Evolutionary conservation across 1,284 basidiomycete species (phyloP).

Genomic region (Heimioporus retisporus): DNA sequence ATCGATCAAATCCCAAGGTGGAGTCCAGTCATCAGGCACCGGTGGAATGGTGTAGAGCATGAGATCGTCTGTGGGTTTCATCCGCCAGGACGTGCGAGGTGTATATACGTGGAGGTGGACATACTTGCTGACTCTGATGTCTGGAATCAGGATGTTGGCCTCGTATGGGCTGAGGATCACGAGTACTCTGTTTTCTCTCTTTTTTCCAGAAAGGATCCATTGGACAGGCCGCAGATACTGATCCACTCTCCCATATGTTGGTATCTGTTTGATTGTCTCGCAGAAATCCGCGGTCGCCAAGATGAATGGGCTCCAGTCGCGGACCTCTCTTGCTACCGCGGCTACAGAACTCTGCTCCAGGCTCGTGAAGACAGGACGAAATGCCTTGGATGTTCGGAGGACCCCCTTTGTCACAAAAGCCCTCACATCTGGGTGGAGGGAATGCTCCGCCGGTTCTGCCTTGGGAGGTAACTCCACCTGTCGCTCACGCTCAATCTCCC

Average conservation of each 20-base stretch:
- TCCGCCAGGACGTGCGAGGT: no score
- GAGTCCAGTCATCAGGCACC: no score
- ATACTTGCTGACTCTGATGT: no score
- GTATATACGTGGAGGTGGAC: no score
- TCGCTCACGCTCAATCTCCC: slow-evolving; percentile 51
- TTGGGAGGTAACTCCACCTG: slow-evolving; percentile 46
- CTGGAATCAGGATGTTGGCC: no score
- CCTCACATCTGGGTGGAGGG: not conserved
- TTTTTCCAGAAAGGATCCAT: not conserved
- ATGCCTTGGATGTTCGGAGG: not conserved
- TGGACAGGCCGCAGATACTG: slow-evolving; percentile 34
- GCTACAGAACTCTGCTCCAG: not conserved
- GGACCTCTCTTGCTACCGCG: no score
- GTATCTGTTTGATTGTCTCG: not conserved
- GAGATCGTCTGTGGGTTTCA: no score
- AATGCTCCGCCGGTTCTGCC: slow-evolving; percentile 18
- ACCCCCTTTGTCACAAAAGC: not conserved
- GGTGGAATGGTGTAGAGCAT: no score
- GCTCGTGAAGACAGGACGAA: not conserved
- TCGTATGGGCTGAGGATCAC: not conserved
- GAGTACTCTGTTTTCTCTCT: not conserved
- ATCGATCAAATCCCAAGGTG: no score
- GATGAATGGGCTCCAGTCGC: not conserved
- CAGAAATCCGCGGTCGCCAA: not conserved
- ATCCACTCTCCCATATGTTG: not conserved